Conservation (phyloP, 23 red algal species). For the Gracilaria vermiculophylla region DNA sequence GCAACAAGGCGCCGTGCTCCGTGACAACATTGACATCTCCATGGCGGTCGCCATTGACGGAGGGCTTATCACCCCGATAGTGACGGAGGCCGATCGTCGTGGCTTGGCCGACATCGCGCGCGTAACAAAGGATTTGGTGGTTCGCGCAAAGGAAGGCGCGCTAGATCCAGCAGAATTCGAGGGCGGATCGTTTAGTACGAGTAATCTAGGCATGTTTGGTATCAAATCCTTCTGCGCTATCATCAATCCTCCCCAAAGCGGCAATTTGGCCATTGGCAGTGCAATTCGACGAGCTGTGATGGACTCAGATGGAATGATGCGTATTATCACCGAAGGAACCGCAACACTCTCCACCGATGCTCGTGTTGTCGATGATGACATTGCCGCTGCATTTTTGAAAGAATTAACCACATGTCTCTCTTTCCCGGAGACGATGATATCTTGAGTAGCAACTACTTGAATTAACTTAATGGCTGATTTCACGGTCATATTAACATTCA, state of each 20-base stretch:
- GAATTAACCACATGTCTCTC: conserved; percentile 54
- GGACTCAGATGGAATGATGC: conserved; percentile 20
- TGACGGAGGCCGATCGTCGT: conserved; percentile 64
- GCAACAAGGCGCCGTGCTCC: conserved; percentile 8
- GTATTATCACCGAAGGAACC: conserved; percentile 16
- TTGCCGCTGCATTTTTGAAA: conserved; percentile 66
- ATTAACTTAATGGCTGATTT: not conserved
- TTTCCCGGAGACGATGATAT: conserved; percentile 44
- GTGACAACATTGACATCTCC: conserved; percentile 60
- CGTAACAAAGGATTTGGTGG: conserved; percentile 71
- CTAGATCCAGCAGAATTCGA: conserved; percentile 83
- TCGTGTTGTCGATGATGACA: conserved; percentile 43
- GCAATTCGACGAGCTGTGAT: conserved; percentile 26
- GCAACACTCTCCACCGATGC: conserved; percentile 63
- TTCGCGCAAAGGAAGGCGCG: conserved; percentile 60
- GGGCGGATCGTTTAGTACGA: conserved; percentile 87
- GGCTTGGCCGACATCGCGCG: conserved; percentile 63
- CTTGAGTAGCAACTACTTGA: conserved; percentile 2
- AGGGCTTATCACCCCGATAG: conserved; percentile 92
- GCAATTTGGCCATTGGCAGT: conserved; percentile 85
- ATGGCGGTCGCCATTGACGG: conserved; percentile 78
- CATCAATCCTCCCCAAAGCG: conserved; percentile 95
- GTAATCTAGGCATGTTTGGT: conserved; percentile 95
- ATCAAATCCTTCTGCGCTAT: conserved; percentile 82
- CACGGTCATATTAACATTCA: not conserved